phyloP scores from a whole-genome alignment of 2,329 filamentous ascomycete species.

The Sporothrix brasiliensis region DNA sequence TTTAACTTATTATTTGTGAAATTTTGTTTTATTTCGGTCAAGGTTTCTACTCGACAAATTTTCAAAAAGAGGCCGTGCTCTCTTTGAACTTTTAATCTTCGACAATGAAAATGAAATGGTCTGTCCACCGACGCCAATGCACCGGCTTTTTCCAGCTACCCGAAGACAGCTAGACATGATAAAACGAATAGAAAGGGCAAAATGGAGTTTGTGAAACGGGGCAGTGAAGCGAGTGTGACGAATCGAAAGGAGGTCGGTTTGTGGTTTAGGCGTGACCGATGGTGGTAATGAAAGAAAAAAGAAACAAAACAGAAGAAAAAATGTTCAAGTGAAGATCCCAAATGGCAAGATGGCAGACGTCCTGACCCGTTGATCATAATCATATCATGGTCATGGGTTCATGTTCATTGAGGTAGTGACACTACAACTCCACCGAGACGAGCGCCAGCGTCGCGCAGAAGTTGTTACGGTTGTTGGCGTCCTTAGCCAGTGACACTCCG shows the following conservation, averaged over 20 bases:
- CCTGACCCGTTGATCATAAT: neutral
- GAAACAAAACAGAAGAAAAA: conserved; percentile 4
- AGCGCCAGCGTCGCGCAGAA: conserved; percentile 65
- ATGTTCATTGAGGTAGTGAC: neutral
- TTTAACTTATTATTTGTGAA: neutral
- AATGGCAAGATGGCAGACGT: conserved; percentile 9
- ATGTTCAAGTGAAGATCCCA: conserved; percentile 29
- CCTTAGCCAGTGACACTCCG: conserved; percentile 56
- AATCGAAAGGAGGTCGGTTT: neutral
- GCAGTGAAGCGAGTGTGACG: conserved; percentile 1
- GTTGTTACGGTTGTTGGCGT: conserved; percentile 65
- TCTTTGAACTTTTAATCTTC: neutral
- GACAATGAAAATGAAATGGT: neutral
- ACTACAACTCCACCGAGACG: conserved; percentile 44
- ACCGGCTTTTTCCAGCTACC: conserved; percentile 7
- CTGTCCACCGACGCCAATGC: conserved; percentile 29
- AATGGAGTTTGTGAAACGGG: neutral
- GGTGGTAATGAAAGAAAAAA: neutral
- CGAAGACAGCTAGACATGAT: conserved; percentile 1
- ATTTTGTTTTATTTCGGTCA: conserved; percentile 1
- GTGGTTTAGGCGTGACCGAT: too few species aligned
- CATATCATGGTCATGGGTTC: neutral
- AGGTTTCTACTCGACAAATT: neutral
- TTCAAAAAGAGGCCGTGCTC: neutral
- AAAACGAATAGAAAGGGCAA: neutral